Evolutionary conservation across 176 grass and related monocot species (phyloP).

Genomic region (Alopecurus myosuroides): DNA sequence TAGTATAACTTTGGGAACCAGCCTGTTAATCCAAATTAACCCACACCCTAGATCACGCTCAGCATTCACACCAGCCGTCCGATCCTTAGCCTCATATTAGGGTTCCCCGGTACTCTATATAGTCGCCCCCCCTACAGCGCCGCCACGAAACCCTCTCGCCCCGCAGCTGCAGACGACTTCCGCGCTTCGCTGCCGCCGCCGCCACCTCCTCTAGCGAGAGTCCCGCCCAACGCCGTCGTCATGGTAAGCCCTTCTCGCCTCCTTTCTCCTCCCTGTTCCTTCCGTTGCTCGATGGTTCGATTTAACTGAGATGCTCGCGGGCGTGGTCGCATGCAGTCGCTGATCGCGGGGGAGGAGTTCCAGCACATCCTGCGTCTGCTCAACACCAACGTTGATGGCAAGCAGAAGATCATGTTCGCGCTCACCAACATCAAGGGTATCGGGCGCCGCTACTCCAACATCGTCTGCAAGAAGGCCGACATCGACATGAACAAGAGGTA

Average conservation of each 20-base stretch:
- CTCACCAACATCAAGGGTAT: constrained; percentile 75
- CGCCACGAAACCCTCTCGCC: neutral
- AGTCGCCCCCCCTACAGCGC: neutral
- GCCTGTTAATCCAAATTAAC: neutral
- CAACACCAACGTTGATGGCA: constrained; percentile 94
- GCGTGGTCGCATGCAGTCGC: constrained; percentile 26
- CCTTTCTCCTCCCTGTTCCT: neutral
- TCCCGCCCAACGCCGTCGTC: neutral
- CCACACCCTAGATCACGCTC: neutral
- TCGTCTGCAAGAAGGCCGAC: constrained; percentile 94
- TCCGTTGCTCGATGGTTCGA: neutral
- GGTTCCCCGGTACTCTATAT: neutral
- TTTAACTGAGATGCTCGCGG: neutral
- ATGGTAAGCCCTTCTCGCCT: neutral
- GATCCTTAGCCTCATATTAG: neutral
- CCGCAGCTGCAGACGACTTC: neutral
- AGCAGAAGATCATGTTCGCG: constrained; percentile 95
- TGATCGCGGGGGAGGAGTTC: constrained; percentile 84
- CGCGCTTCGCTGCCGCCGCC: neutral
- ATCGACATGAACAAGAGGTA: constrained; percentile 78
- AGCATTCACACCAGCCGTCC: neutral
- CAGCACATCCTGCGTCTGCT: constrained; percentile 91
- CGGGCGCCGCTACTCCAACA: constrained; percentile 72
- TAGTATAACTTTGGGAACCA: neutral
- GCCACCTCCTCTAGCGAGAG: neutral